Base-by-base conservation (phyloP, 1,284 basidiomycete species). In the Papiliotrema terrestris region DNA sequence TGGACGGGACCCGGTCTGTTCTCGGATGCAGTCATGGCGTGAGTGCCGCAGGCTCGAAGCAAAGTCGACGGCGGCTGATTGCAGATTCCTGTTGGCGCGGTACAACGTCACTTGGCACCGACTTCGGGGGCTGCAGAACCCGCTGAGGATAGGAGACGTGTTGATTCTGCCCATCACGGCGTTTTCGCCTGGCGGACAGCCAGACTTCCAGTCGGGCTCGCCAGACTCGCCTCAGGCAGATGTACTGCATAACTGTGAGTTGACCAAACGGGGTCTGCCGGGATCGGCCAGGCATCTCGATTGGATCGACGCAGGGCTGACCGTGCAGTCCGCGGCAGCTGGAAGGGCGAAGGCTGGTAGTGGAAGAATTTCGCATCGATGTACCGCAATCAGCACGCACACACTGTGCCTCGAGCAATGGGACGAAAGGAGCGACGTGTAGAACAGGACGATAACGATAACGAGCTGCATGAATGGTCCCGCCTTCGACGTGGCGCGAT, bases 1-100 rank as follows among this genome's bases (percentile, higher is more conserved):
- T 75, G 75, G 72, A 78, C 76, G 8, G 75, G 75, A 22, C 67
- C 67, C 0, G 72, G 72, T 11, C 49, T 68, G 45, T 76, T 75
- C 53, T 65, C 69, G 1, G 73, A 76, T 57, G 56, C 69, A 9
- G 69, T 70, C 11, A 35, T 78, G 39, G 57, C 67, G 69, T 76
- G 56, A 59, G 69, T 66, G 2, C 17, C 2, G 22, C n/a, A 8
- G 11, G 19, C 41, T 43, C 20, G 13, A 23, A 11, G 8, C 41
- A 15, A 17, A n/a, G 25, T 15, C 26, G 11, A 11, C 23, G 36
- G 41, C 8, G 25, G 9, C 32, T 38, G 13, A 41, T 41, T 19
- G 44, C 41, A 73, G 73, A 19, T 78, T 71, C 60, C 63, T 77
- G 11, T 56, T 67, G 20, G 71, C 72, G 3, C 57, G 73, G 46